Base-by-base conservation (phyloP, 345 rosid genomes). In the Lepidium aucheri region DNA sequence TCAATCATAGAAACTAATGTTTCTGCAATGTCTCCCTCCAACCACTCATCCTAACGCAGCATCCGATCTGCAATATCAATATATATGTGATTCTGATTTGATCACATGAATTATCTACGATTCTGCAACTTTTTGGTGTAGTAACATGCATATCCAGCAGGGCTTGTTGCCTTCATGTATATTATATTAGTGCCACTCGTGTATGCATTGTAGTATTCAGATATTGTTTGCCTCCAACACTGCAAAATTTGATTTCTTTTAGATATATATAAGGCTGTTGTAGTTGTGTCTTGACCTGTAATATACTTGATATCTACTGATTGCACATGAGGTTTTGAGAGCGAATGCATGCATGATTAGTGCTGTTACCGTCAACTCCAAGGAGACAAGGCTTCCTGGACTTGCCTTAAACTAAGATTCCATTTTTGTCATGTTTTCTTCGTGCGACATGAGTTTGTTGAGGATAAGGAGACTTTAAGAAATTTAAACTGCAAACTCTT, bases 311-410 rank as follows among this genome's bases (percentile, higher is more conserved):
- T 58, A 68, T 68, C 7, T 15, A 15, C 14, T 57, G 44, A 38
- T 15, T 36, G 40, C 7, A 38, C 39, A 36, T 47, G 65, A 47
- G 58, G 18, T 38, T 58, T 58, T 47, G 14, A 56, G 49, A 67
- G 42, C 16, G n/a, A 68, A 49, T 50, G 59, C 42, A 69, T 69
- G 67, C 74, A 51, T 60, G 30, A 65, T 52, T 59, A 41, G 65
- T 68, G 59, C 20, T 67, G 47, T 15, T 34, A 44, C 2, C 54
- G 20, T 67, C 45, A 67, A 36, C 40, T 46, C 6, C 14, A 57
- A 40, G 24, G 44, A 50, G 60, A 69, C 73, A 60, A 58, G 60
- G 44, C 52, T 47, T 13, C 1, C 52, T 69, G 66, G 66, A 30
- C 6, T 30, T 50, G 39, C 15, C n/a, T 32, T 68, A 16, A 26